Conservation (phyloP, 2,329 filamentous ascomycete genomes). For the Xylaria sp. region DNA sequence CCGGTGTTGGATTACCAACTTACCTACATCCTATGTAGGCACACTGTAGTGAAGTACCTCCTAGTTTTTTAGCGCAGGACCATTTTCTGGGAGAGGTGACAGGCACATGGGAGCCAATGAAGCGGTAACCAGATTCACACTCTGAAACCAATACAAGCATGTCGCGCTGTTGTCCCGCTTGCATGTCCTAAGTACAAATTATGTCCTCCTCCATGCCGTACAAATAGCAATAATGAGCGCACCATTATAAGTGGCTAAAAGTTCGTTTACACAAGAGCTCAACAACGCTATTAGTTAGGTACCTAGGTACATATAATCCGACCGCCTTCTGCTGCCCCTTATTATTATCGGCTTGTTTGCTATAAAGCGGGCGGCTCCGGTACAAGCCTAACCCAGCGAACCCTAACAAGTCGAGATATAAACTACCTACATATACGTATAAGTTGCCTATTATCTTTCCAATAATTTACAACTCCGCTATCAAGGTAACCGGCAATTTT, state of each 20-base stretch:
- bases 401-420: constrained; percentile 9
- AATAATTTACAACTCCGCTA: not conserved
- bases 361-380: constrained; percentile 2
- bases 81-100: constrained; percentile 2
- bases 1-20: constrained; percentile 1
- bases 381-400: not conserved
- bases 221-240: not conserved
- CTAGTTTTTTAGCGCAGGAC: not conserved
- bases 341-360: not conserved
- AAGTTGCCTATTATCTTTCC: not conserved
- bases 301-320: no score
- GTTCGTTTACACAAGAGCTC: not conserved
- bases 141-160: constrained; percentile 21
- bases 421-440: not conserved
- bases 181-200: not conserved
- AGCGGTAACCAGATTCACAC: not conserved
- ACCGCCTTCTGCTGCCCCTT: not conserved
- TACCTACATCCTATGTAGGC: not conserved
- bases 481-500: not conserved
- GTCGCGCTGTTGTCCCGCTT: not conserved
- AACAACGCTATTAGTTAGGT: not conserved
- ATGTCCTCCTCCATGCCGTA: not conserved
- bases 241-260: not conserved
- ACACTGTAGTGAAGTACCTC: not conserved
- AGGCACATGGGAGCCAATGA: not conserved